Evolutionary conservation across 768 basidiomycete genomes (phyloP).

Genomic region (Serendipita sp.): DNA sequence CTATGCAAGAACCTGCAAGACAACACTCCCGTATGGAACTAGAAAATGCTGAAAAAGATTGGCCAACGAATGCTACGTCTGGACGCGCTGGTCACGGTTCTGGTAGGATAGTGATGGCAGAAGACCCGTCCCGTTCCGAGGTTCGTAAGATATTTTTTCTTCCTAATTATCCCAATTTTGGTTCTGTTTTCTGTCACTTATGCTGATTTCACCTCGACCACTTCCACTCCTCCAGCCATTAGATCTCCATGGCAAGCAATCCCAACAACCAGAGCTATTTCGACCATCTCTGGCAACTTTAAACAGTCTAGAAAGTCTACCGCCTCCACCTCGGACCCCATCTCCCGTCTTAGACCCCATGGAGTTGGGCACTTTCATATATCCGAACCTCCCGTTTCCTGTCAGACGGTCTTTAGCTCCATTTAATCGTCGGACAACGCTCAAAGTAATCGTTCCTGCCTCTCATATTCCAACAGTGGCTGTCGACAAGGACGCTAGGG

Average conservation of each 20-base stretch:
- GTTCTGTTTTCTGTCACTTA: neutral
- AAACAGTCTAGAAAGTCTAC: neutral
- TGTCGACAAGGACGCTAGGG: neutral
- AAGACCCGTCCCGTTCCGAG: neutral
- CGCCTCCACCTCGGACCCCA: neutral
- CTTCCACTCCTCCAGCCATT: neutral
- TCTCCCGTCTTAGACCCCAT: neutral
- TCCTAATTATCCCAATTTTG: neutral
- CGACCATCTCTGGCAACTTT: neutral
- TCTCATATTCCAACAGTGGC: neutral
- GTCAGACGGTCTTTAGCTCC: neutral
- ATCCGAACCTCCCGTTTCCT: conserved; percentile 6
- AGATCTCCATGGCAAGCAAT: neutral
- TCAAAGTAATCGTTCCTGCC: neutral
- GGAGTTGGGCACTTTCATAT: conserved; percentile 3
- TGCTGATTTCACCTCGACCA: neutral
- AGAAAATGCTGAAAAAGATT: too few species aligned
- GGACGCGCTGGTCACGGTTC: neutral
- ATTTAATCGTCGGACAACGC: neutral
- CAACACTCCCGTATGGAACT: too few species aligned
- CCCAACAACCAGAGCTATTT: neutral
- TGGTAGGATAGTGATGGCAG: neutral
- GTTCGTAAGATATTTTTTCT: neutral
- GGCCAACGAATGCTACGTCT: too few species aligned
- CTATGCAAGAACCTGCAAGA: neutral